Conservation (phyloP, 2,329 filamentous ascomycete genomes). For the Diplodia scrobiculata region DNA sequence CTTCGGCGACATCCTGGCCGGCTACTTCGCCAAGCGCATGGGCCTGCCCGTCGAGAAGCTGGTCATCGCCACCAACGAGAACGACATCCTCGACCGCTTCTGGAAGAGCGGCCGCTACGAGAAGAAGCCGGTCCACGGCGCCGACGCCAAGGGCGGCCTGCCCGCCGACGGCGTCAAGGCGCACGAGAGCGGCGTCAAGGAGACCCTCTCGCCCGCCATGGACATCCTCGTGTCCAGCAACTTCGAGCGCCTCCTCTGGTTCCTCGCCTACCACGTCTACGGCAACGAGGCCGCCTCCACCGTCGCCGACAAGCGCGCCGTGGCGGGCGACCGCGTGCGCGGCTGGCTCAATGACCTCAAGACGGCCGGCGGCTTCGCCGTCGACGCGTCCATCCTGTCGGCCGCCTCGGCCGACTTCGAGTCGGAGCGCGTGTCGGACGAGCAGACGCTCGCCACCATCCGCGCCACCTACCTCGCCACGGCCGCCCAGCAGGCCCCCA, state of each 20-base stretch:
- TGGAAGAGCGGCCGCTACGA: conserved; percentile 88
- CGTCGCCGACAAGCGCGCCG: conserved; percentile 51
- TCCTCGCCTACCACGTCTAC: conserved; percentile 74
- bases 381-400: conserved; percentile 71
- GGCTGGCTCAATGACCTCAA: conserved; percentile 81
- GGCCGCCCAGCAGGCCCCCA: conserved; percentile 45
- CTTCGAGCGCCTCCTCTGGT: conserved; percentile 95
- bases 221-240: conserved; percentile 96
- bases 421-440: conserved; percentile 69
- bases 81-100: conserved; percentile 95
- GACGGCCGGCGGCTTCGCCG: conserved; percentile 76
- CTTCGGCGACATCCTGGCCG: conserved; percentile 91
- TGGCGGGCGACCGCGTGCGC: conserved; percentile 71
- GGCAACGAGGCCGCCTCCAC: conserved; percentile 38
- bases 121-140: conserved; percentile 69
- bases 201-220: conserved; percentile 94
- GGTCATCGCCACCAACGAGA: conserved; percentile 92
- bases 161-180: conserved; percentile 61
- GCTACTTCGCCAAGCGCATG: conserved; percentile 90
- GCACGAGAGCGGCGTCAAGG: conserved; percentile 74
- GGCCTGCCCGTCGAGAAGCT: conserved; percentile 85
- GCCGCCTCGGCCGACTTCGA: conserved; percentile 74
- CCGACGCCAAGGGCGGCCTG: conserved; percentile 59
- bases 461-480: conserved; percentile 51
- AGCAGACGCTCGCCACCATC: conserved; percentile 54